These are phyloP conservation scores for Hanseniaspora taiwanica DNA, from an alignment of 805 yeast genomes.

Conservation along the genomic window DNA sequence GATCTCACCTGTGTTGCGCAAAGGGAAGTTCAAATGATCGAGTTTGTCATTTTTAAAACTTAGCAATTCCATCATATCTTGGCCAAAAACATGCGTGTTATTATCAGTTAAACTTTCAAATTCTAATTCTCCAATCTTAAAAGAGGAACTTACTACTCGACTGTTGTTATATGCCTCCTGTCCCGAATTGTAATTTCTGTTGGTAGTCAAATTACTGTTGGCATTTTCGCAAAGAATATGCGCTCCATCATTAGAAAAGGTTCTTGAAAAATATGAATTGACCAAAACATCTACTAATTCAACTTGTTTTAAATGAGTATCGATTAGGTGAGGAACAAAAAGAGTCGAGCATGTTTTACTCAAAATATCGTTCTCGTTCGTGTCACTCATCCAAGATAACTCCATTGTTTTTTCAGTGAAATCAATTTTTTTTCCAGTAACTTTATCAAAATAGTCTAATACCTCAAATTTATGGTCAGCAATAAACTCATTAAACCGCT, in stretches of 20 bases:
- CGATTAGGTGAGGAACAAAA: conserved; percentile 54
- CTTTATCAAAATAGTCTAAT: conserved; percentile 52
- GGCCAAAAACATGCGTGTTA: conserved; percentile 20
- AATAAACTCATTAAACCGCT: conserved; percentile 56
- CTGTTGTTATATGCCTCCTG: too few relatives aligned
- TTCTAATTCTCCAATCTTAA: conserved; percentile 20
- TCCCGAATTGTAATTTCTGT: too few relatives aligned
- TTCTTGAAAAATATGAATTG: conserved; percentile 5
- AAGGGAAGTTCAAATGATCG: conserved; percentile 1
- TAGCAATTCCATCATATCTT: conserved; percentile 16
- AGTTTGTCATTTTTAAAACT: background rate
- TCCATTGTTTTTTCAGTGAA: conserved; percentile 45
- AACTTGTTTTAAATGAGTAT: conserved; percentile 46
- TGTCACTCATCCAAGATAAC: conserved; percentile 6
- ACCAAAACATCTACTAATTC: conserved; percentile 40
- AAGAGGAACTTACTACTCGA: too few relatives aligned
- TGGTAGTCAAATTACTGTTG: background rate
- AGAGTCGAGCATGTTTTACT: conserved; percentile 45
- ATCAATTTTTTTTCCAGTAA: conserved; percentile 59
- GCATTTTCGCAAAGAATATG: background rate
- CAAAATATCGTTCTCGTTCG: conserved; percentile 41
- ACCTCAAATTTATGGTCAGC: conserved; percentile 43
- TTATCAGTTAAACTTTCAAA: conserved; percentile 21
- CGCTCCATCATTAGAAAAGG: background rate
- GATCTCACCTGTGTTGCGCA: background rate